These are phyloP conservation scores for Gnaphalium uliginosum DNA, from an alignment of 129 eudicot species.

Conservation along the genomic window DNA sequence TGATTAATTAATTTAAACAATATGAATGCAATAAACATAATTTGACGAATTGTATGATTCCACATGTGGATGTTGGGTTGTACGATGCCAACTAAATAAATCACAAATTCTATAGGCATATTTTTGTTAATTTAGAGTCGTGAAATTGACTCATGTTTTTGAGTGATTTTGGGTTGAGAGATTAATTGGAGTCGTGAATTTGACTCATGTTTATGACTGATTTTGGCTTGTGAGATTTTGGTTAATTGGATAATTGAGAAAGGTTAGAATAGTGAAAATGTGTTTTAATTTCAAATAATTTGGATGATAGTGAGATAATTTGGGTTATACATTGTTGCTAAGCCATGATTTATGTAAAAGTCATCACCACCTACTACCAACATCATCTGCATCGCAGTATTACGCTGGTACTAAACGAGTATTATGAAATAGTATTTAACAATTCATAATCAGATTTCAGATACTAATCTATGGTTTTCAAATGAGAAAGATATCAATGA, in stretches of 20 bases:
- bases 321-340: background rate
- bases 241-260: too few species aligned
- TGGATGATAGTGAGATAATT: too few species aligned
- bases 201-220: background rate
- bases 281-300: too few species aligned
- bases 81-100: slow-evolving; percentile 10
- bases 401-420: too few species aligned
- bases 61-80: slow-evolving; percentile 25
- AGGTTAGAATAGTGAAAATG: too few species aligned
- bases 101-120: background rate
- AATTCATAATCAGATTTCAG: background rate
- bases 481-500: too few species aligned
- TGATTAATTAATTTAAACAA: slow-evolving; percentile 10
- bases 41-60: background rate
- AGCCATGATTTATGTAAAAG: too few species aligned
- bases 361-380: too few species aligned
- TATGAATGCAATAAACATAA: background rate
- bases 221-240: background rate
- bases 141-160: background rate
- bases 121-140: background rate
- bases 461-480: too few species aligned
- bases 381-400: too few species aligned
- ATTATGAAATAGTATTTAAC: too few species aligned
- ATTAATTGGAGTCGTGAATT: background rate
- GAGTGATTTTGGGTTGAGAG: background rate